phyloP scores from a whole-genome alignment of 345 rosid genomes.

The Aquilaria malaccensis region DNA sequence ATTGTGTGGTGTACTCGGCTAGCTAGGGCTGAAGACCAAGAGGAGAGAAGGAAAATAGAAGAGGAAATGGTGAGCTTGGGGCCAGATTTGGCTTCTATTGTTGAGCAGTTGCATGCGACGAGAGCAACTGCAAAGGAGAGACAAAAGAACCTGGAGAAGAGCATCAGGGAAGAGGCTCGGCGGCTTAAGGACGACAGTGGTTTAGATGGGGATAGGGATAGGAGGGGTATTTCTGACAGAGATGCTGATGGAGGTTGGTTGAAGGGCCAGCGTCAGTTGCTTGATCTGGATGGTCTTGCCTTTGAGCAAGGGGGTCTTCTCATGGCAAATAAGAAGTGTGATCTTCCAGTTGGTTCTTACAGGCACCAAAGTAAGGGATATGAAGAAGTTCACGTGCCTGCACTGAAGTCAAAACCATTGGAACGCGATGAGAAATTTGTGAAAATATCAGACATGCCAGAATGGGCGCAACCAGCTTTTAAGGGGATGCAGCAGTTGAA shows the following conservation, averaged over 20 bases:
- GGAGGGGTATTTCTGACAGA: conserved; percentile 56
- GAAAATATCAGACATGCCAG: conserved; percentile 76
- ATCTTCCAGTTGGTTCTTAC: conserved; percentile 73
- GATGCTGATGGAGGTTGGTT: conserved; percentile 73
- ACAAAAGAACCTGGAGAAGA: conserved; percentile 85
- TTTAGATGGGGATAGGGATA: conserved; percentile 56
- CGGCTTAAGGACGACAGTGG: conserved; percentile 73
- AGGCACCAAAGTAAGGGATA: conserved; percentile 63
- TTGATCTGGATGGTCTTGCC: conserved; percentile 72
- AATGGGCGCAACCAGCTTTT: conserved; percentile 95
- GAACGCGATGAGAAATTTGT: conserved; percentile 65
- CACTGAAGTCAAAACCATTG: conserved; percentile 49
- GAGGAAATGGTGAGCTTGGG: conserved; percentile 75
- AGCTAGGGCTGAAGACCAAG: conserved; percentile 88
- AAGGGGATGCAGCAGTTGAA: conserved; percentile 87
- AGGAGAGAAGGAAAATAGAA: conserved; percentile 71
- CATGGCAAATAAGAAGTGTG: conserved; percentile 85
- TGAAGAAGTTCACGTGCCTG: conserved; percentile 96
- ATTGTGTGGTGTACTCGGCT: conserved; percentile 93
- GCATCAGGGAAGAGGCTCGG: conserved; percentile 93
- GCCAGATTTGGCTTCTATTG: conserved; percentile 61
- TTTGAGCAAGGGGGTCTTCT: conserved; percentile 86
- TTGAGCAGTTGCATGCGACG: conserved; percentile 92
- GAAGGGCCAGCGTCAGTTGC: conserved; percentile 78
- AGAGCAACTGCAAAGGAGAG: conserved; percentile 96